Conservation (phyloP, 2,329 filamentous ascomycete genomes). For the Colletotrichum tanaceti region DNA sequence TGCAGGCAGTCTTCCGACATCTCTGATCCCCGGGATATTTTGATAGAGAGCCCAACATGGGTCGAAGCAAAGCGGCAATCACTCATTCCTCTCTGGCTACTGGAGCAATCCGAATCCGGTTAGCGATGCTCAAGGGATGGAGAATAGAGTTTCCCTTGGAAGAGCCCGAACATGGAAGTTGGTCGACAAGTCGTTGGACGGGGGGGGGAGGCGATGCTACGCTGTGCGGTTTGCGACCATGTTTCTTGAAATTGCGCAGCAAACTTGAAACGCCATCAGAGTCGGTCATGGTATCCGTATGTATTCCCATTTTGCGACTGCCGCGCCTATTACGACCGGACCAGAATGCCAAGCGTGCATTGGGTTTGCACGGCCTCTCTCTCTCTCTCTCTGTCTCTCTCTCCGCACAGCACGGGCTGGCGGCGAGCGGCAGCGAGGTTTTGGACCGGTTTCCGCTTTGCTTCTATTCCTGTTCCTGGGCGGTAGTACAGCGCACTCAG, state of each 20-base stretch:
- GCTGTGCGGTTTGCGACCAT: not conserved
- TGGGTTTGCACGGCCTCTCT: slow-evolving; percentile 17
- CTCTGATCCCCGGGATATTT: not conserved
- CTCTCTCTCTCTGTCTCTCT: not conserved
- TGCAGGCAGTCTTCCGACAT: no score
- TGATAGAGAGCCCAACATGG: slow-evolving; percentile 14
- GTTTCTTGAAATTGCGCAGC: slow-evolving; percentile 13
- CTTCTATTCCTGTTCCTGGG: slow-evolving; percentile 9
- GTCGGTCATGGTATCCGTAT: slow-evolving; percentile 11
- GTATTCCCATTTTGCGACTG: slow-evolving; percentile 9
- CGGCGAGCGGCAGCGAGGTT: not conserved
- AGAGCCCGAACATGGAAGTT: not conserved
- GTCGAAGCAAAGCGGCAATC: not conserved
- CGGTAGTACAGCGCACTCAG: not conserved
- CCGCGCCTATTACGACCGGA: slow-evolving; percentile 9
- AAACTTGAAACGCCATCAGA: slow-evolving; percentile 24
- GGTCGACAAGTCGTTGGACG: no score
- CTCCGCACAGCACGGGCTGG: not conserved
- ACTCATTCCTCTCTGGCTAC: slow-evolving; percentile 1
- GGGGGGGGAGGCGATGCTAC: not conserved
- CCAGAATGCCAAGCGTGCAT: slow-evolving; percentile 19
- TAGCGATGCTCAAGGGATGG: not conserved
- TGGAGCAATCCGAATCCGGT: not conserved
- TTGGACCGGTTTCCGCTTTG: slow-evolving; percentile 7
- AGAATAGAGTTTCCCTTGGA: not conserved